Percentiles rank a stretch among this genome's conserved stretches.
Conservation (phyloP, 108 stramenopile species). For the Pelagomonas calceolata region DNA sequence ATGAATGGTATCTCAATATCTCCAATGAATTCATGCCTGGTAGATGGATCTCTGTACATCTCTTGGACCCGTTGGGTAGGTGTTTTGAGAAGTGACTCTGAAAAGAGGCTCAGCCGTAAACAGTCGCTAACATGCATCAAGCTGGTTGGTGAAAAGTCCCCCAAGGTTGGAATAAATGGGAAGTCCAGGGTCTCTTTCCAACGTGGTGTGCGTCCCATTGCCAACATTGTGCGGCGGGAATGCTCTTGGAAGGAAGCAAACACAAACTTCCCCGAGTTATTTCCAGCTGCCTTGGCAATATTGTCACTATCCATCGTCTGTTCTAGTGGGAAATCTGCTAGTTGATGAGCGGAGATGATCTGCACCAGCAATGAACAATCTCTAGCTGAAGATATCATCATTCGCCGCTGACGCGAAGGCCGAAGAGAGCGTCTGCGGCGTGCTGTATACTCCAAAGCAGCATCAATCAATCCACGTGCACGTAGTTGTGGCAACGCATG, state of each 20-base stretch:
- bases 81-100: too few relatives aligned
- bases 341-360: background rate
- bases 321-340: too few relatives aligned
- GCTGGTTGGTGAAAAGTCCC: constrained; percentile 23
- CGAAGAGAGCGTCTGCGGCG: background rate
- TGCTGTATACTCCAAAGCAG: background rate
- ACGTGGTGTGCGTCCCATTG: constrained; percentile 29
- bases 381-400: background rate
- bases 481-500: background rate
- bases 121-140: constrained; percentile 36
- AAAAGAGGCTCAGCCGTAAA: constrained; percentile 44
- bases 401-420: background rate
- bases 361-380: background rate
- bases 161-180: constrained; percentile 41
- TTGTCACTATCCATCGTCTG: too few relatives aligned
- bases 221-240: constrained; percentile 12
- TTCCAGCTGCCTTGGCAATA: too few relatives aligned
- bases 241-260: constrained; percentile 20
- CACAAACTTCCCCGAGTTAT: constrained; percentile 6
- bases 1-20: constrained; percentile 40
- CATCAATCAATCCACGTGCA: background rate
- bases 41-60: too few relatives aligned
- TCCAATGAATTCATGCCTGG: constrained; percentile 43
- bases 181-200: constrained; percentile 54
- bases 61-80: too few relatives aligned